phyloP scores from a whole-genome alignment of 2,329 filamentous ascomycete genomes.

The Colletotrichum spaethianum region DNA sequence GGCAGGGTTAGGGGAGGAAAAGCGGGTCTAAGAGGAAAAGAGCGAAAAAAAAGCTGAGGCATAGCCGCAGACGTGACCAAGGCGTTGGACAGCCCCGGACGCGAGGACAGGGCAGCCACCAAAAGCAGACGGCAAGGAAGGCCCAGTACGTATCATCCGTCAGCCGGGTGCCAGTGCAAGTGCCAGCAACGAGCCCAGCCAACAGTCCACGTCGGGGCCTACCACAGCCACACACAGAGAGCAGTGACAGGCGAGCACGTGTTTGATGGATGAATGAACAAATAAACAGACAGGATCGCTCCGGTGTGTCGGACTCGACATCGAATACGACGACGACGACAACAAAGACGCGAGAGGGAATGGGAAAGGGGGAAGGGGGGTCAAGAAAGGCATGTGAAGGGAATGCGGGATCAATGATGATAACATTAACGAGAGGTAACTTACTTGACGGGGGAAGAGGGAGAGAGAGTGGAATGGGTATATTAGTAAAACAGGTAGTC shows the following conservation, averaged over 20 bases:
- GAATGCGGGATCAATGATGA: not conserved
- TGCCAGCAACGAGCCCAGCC: conserved; percentile 3
- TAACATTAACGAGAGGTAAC: conserved; percentile 1
- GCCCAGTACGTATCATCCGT: conserved; percentile 17
- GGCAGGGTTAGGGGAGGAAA: conserved; percentile 38
- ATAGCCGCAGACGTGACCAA: conserved; percentile 30
- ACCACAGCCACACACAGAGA: conserved; percentile 1
- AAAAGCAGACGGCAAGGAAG: conserved; percentile 14
- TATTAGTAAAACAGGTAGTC: not conserved
- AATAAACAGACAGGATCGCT: no score
- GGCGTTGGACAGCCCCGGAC: conserved; percentile 32
- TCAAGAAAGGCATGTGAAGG: conserved; percentile 5
- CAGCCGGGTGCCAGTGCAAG: not conserved
- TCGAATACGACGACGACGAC: not conserved
- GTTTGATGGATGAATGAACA: not conserved
- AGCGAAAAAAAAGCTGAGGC: conserved; percentile 30
- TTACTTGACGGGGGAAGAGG: conserved; percentile 5
- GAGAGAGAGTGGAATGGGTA: conserved; percentile 1
- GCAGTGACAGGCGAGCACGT: not conserved
- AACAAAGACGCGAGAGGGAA: not conserved
- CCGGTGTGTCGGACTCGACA: not conserved
- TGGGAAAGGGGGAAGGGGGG: not conserved
- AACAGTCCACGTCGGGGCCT: not conserved
- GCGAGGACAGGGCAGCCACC: conserved; percentile 30
- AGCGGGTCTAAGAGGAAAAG: conserved; percentile 17